Evolutionary conservation across 495 filamentous ascomycete species (phyloP), one percentile per base, ranked within the genome.

Genomic region (Neurospora terricola): DNA sequence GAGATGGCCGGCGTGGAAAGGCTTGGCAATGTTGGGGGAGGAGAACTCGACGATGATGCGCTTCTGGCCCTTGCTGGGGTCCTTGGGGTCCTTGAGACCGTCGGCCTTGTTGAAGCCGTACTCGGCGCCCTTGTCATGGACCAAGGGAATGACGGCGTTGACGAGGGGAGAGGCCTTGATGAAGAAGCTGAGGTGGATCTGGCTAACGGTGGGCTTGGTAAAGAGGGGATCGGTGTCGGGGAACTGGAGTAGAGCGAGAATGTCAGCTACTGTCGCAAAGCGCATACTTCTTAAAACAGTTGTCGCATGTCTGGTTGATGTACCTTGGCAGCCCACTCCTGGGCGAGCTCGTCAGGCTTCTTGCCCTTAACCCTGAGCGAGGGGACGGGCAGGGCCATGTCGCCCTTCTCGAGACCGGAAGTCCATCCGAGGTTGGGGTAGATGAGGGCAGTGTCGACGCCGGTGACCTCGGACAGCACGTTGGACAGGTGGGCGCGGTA

Each of bases 401-500:
- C 95, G 74, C 95, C 95, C 86, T 96, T 96, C 72, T 97, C 94
- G 37, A 97, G 83, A 69, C 89, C 89, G 74, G 87, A 86, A 16
- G 95, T 97, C 93, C 93, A 97, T 78, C 89, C 84, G 40, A 98
- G 82, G 38, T 89, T 88, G 23, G 90, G 84, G 77, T 92, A 96
- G 78, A 99, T 93, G 79, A 94, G 88, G 69, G 86, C 86, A 4
- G 89, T 77, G 66, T 95, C 91, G 69, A 95, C 90, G 11, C 88
- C 91, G 23, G 91, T 90, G 69, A 91, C 87, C n/a, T 87, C 84
- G n/a, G 87, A 86, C 38, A 99, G 84, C 39, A 91, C 85, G 62
- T 91, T 86, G 71, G 92, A 87, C 75, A 98, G 90, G 75, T 97
- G 93, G 70, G 91, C 88, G 48, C 96, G 88, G 86, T 95, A 98